A percentile compares a stretch with the other conserved stretches of the same genome.
These are phyloP conservation scores for Moesziomyces sp. DNA, from an alignment of 1,284 basidiomycete species.

Conservation along the genomic window DNA sequence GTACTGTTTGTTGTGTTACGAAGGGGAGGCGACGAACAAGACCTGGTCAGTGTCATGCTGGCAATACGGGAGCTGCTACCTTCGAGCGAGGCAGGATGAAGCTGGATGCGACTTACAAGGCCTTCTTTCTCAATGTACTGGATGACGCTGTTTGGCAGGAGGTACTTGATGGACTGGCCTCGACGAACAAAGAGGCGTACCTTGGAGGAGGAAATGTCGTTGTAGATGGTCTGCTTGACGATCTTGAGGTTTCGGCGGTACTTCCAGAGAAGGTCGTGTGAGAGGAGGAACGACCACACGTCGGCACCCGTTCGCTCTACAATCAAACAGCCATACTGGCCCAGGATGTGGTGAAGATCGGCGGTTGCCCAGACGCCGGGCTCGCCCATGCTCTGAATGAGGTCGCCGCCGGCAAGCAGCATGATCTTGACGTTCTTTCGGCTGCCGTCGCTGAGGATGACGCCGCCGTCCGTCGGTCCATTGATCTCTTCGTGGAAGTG, in stretches of 20 bases:
- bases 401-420: constrained; percentile 94
- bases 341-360: constrained; percentile 96
- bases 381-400: constrained; percentile 97
- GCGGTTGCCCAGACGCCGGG: constrained; percentile 97
- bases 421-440: constrained; percentile 74
- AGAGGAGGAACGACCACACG: constrained; percentile 75
- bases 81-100: neutral
- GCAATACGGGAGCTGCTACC: too few relatives aligned
- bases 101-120: constrained; percentile 50
- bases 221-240: constrained; percentile 89
- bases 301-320: constrained; percentile 94
- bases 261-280: constrained; percentile 72
- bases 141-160: constrained; percentile 89
- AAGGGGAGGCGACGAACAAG: neutral
- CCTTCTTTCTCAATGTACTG: constrained; percentile 90
- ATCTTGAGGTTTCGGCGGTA: constrained; percentile 86
- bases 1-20: constrained; percentile 11
- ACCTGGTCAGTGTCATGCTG: neutral
- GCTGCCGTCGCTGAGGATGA: constrained; percentile 58
- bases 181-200: constrained; percentile 83
- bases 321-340: constrained; percentile 92
- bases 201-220: constrained; percentile 82
- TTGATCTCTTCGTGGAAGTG: constrained; percentile 96
- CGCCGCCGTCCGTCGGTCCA: constrained; percentile 68
- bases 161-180: constrained; percentile 91